Evolutionary conservation across 73 alveolate species (phyloP).

Genomic region (Symbiodinium natans): DNA sequence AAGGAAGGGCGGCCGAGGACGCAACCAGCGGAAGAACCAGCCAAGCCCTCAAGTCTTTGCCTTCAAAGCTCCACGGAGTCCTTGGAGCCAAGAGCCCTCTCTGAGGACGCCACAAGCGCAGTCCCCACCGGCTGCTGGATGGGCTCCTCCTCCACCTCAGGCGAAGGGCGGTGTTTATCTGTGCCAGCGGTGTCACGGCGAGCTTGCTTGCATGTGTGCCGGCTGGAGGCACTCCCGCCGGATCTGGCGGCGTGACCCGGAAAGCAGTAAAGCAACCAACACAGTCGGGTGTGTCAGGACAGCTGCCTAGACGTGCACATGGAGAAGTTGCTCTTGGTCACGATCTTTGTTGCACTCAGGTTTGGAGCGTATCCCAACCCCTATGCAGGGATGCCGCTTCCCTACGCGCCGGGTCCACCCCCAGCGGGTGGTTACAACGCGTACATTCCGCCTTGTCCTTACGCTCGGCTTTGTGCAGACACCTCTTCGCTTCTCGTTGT

Average conservation of each 20-base stretch:
- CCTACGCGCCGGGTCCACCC: slow-evolving; percentile 1
- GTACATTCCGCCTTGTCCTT: background rate
- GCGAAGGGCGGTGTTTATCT: background rate
- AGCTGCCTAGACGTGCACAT: too few species aligned
- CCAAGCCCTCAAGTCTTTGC: background rate
- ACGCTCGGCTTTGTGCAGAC: too few species aligned
- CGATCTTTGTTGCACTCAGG: slow-evolving; percentile 6
- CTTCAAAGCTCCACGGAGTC: too few species aligned
- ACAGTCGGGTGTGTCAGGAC: too few species aligned
- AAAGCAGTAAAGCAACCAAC: background rate
- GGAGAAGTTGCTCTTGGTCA: too few species aligned
- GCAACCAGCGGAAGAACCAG: background rate
- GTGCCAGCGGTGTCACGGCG: background rate
- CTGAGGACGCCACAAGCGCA: slow-evolving; percentile 7
- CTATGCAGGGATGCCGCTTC: slow-evolving; percentile 15
- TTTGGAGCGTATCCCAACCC: slow-evolving; percentile 3
- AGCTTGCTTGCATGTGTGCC: background rate
- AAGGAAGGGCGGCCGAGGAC: slow-evolving; percentile 5
- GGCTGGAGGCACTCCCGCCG: background rate
- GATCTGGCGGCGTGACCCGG: background rate
- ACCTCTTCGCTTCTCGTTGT: too few species aligned
- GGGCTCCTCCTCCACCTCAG: slow-evolving; percentile 1
- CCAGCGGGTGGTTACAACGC: background rate
- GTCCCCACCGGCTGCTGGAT: slow-evolving; percentile 10
- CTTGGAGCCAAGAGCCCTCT: too few species aligned